Conservation (phyloP, 352 stramenopile genomes). For the Sclerospora graminicola region DNA sequence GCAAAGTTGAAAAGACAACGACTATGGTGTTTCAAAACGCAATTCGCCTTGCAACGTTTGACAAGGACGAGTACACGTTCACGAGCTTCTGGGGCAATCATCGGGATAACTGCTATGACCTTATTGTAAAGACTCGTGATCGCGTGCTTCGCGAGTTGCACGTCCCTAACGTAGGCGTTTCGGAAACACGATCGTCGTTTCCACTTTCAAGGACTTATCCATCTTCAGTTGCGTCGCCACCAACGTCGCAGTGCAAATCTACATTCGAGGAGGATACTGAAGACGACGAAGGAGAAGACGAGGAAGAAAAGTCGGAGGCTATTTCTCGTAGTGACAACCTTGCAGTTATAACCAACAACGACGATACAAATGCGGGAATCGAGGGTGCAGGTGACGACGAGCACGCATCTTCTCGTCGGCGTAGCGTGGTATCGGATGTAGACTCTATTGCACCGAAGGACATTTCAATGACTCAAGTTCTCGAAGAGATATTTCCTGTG, state of each 20-base stretch:
- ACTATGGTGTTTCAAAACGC: slow-evolving; percentile 74
- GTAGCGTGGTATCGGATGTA: slow-evolving; percentile 51
- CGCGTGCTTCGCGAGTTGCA: slow-evolving; percentile 30
- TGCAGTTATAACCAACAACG: slow-evolving; percentile 1
- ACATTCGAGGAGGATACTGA: slow-evolving; percentile 4
- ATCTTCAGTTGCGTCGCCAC: slow-evolving; percentile 1
- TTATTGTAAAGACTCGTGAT: slow-evolving; percentile 59
- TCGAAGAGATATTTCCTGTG: slow-evolving; percentile 49
- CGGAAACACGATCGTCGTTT: slow-evolving; percentile 10
- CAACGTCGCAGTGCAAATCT: neutral
- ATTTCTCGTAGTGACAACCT: slow-evolving; percentile 1
- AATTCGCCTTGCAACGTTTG: slow-evolving; percentile 53
- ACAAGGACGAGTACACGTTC: slow-evolving; percentile 77
- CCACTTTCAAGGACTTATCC: neutral
- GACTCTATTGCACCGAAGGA: slow-evolving; percentile 50
- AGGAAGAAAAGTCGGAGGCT: neutral
- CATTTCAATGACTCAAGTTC: slow-evolving; percentile 62
- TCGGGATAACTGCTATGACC: slow-evolving; percentile 64
- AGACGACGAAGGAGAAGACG: no score
- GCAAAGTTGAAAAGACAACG: slow-evolving; percentile 68
- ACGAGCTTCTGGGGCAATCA: slow-evolving; percentile 81
- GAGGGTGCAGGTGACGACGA: slow-evolving; percentile 6
- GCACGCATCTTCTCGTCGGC: slow-evolving; percentile 10
- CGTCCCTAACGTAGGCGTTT: slow-evolving; percentile 7
- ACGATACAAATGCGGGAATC: neutral